Evolutionary conservation across 192 early-diverging fungal species (phyloP).

Genomic region (Umbelopsis vinacea): DNA sequence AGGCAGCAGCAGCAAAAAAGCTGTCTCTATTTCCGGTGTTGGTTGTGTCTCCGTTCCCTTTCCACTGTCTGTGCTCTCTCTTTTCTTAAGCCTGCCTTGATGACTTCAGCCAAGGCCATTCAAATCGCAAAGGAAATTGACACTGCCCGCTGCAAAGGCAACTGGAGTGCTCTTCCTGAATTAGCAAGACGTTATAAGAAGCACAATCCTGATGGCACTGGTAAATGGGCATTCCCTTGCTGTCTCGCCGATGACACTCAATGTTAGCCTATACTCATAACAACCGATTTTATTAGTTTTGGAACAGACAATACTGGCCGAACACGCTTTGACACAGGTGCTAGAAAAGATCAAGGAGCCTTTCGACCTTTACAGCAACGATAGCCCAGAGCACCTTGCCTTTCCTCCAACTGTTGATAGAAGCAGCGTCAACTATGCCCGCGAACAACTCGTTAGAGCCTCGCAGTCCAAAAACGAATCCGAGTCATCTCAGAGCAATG

Average conservation of each 20-base stretch:
- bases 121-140: slow-evolving; percentile 52
- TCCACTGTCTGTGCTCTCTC: neutral
- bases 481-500: neutral
- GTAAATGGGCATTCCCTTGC: slow-evolving; percentile 30
- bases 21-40: neutral
- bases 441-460: slow-evolving; percentile 9
- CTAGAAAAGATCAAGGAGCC: slow-evolving; percentile 19
- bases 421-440: slow-evolving; percentile 14
- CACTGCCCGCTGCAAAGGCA: slow-evolving; percentile 46
- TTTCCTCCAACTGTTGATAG: neutral
- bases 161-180: slow-evolving; percentile 53
- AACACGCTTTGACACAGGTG: slow-evolving; percentile 34
- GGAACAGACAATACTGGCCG: slow-evolving; percentile 46
- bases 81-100: slow-evolving; percentile 6
- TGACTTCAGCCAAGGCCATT: slow-evolving; percentile 46
- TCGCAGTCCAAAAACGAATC: neutral
- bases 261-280: neutral
- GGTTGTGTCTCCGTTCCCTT: neutral
- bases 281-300: slow-evolving; percentile 28
- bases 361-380: slow-evolving; percentile 13
- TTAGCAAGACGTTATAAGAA: slow-evolving; percentile 58
- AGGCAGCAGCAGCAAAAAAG: slow-evolving; percentile 4
- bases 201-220: slow-evolving; percentile 57
- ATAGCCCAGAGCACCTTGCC: slow-evolving; percentile 20
- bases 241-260: too few relatives aligned